phyloP scores from a whole-genome alignment of 176 grass and related monocot species.

The Hsuehochloa calcarea region DNA sequence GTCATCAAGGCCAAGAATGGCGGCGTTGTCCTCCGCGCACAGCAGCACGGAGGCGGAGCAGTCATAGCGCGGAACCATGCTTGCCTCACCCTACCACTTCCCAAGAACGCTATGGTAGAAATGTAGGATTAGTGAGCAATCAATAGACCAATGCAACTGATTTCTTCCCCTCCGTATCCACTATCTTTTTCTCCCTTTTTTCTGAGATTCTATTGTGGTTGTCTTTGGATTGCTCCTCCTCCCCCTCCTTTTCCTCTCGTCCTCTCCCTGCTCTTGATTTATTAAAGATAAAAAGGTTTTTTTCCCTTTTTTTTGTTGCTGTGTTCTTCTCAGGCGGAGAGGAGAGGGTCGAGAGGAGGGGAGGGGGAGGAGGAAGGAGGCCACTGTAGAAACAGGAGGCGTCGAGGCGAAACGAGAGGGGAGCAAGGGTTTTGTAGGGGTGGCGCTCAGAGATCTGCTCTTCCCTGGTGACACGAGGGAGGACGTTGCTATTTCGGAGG shows the following conservation, averaged over 20 bases:
- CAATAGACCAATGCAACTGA: slow-evolving; percentile 11
- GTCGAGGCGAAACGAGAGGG: slow-evolving; percentile 20
- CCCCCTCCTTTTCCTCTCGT: slow-evolving; percentile 30
- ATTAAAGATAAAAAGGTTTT: slow-evolving; percentile 39
- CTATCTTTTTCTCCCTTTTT: neutral
- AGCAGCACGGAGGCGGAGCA: slow-evolving; percentile 78
- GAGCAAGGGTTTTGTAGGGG: slow-evolving; percentile 69
- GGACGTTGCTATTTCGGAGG: neutral
- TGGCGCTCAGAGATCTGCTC: neutral
- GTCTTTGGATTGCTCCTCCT: slow-evolving; percentile 42
- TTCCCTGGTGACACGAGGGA: neutral
- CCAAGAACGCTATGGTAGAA: slow-evolving; percentile 26
- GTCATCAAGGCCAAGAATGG: slow-evolving; percentile 67
- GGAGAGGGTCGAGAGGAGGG: slow-evolving; percentile 3
- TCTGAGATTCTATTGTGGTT: slow-evolving; percentile 21
- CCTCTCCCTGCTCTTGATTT: slow-evolving; percentile 52
- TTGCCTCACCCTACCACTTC: neutral
- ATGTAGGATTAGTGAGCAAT: slow-evolving; percentile 30
- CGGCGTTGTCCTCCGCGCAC: slow-evolving; percentile 83
- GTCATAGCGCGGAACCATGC: slow-evolving; percentile 69
- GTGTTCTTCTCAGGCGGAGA: slow-evolving; percentile 44
- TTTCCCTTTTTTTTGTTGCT: slow-evolving; percentile 9
- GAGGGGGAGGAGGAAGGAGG: slow-evolving; percentile 17
- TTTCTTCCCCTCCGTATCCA: neutral
- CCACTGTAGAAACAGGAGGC: slow-evolving; percentile 38